Evolutionary conservation across 78 protist genomes (phyloP).

Genomic region (Dictyostelium firmibasis): DNA sequence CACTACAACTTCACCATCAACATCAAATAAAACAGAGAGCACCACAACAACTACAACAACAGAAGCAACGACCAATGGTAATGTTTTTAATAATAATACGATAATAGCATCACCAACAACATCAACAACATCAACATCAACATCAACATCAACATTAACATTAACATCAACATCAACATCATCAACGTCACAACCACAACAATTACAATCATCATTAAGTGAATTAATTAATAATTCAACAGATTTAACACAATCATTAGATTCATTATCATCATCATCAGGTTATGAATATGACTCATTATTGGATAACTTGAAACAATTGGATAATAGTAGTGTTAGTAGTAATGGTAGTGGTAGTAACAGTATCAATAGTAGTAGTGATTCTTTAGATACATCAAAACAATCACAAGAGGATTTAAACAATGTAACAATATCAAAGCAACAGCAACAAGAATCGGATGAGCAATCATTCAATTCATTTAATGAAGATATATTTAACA

Average conservation of each 20-base stretch:
- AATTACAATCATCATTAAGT: not conserved
- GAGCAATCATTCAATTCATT: not conserved
- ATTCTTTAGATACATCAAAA: not conserved
- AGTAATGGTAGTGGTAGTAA: constrained; percentile 2
- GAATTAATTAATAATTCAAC: constrained; percentile 1
- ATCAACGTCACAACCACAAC: not conserved
- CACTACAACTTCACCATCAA: constrained; percentile 1
- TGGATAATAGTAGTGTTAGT: not conserved
- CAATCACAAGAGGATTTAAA: not conserved
- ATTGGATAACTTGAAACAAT: constrained; percentile 10
- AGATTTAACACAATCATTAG: constrained; percentile 12
- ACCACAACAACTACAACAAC: not conserved
- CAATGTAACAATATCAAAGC: not conserved
- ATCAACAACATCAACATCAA: not conserved
- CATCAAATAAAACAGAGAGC: not conserved
- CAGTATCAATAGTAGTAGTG: not conserved
- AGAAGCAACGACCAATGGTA: not conserved
- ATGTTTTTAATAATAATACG: not conserved
- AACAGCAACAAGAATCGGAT: not conserved
- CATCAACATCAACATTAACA: not conserved
- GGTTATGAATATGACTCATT: not conserved
- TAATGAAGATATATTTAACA: constrained; percentile 52
- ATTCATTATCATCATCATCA: not conserved
- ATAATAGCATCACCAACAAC: not conserved
- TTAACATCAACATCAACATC: too few species aligned